Evolutionary conservation across 2,329 filamentous ascomycete species (phyloP).

Genomic region (Penicillium digitatum): DNA sequence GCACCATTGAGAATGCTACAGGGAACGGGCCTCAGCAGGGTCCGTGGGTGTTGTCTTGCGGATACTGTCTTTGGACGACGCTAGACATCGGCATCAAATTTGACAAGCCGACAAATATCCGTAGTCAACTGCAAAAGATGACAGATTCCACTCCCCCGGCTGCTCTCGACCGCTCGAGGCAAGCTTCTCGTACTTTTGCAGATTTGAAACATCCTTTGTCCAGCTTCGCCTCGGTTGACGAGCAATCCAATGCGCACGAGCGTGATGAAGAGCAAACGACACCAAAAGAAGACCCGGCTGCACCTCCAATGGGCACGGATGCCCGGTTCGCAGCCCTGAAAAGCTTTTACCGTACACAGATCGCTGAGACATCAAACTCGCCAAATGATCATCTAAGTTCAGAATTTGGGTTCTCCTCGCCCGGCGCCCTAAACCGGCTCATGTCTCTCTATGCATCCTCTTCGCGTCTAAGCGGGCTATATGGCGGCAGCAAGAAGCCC

Average conservation of each 20-base stretch:
- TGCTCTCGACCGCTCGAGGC: slow-evolving; percentile 30
- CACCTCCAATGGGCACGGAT: slow-evolving; percentile 54
- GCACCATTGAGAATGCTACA: slow-evolving; percentile 59
- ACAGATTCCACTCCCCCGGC: slow-evolving; percentile 44
- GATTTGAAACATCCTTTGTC: slow-evolving; percentile 40
- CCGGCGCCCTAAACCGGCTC: slow-evolving; percentile 76
- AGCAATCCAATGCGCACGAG: slow-evolving; percentile 26
- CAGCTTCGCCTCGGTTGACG: slow-evolving; percentile 35
- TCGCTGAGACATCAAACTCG: slow-evolving; percentile 59
- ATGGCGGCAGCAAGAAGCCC: slow-evolving; percentile 57
- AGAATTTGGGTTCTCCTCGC: slow-evolving; percentile 60
- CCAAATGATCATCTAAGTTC: slow-evolving; percentile 52
- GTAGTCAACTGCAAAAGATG: slow-evolving; percentile 70
- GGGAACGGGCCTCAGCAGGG: slow-evolving; percentile 44
- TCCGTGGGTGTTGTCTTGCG: slow-evolving; percentile 77
- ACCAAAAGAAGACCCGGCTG: slow-evolving; percentile 35
- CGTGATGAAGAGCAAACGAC: slow-evolving; percentile 30
- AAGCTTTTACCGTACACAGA: slow-evolving; percentile 76
- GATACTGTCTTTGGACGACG: slow-evolving; percentile 90
- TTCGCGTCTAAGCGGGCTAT: slow-evolving; percentile 52
- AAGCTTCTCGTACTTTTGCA: slow-evolving; percentile 37
- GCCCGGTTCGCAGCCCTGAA: slow-evolving; percentile 71
- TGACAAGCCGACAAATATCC: slow-evolving; percentile 81
- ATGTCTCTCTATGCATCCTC: slow-evolving; percentile 78
- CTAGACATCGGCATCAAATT: slow-evolving; percentile 86